Conservation (phyloP, 768 basidiomycete genomes). For the Tylopilus felleus region DNA sequence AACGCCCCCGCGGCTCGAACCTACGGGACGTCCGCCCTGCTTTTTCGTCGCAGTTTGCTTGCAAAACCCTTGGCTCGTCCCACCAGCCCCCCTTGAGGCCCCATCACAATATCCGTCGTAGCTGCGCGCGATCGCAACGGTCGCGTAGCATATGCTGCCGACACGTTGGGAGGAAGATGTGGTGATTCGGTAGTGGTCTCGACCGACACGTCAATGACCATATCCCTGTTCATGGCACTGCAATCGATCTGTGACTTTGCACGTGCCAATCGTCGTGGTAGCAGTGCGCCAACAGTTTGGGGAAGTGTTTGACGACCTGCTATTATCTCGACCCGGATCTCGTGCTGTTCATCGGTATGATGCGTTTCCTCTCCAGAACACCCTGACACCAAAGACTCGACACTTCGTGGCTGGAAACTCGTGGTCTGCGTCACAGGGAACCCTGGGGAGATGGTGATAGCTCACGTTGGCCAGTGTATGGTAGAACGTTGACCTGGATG, state of each 20-base stretch:
- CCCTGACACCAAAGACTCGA: slow-evolving; percentile 43
- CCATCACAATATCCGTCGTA: slow-evolving; percentile 28
- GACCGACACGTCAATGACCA: slow-evolving; percentile 48
- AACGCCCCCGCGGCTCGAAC: slow-evolving; percentile 9
- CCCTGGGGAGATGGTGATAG: not conserved
- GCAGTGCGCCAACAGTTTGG: slow-evolving; percentile 38
- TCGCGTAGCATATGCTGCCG: slow-evolving; percentile 20
- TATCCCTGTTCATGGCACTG: slow-evolving; percentile 25
- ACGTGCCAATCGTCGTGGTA: slow-evolving; percentile 47
- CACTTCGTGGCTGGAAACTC: slow-evolving; percentile 40
- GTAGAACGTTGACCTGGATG: slow-evolving; percentile 47
- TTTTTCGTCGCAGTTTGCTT: slow-evolving; percentile 43
- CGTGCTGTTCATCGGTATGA: slow-evolving; percentile 43
- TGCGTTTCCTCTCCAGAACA: slow-evolving; percentile 31
- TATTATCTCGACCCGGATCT: slow-evolving; percentile 49
- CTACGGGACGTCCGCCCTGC: slow-evolving; percentile 18
- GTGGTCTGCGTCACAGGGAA: slow-evolving; percentile 9
- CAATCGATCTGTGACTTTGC: slow-evolving; percentile 39
- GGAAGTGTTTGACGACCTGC: slow-evolving; percentile 42
- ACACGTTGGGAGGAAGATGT: slow-evolving; percentile 4
- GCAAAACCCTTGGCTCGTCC: slow-evolving; percentile 40
- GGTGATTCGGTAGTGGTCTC: slow-evolving; percentile 36
- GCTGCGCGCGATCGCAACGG: slow-evolving; percentile 37
- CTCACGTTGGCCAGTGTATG: slow-evolving; percentile 44
- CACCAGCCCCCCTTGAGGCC: slow-evolving; percentile 30